These are phyloP conservation scores for Metschnikowia kofuensis DNA, from an alignment of 805 yeast genomes.

Conservation along the genomic window DNA sequence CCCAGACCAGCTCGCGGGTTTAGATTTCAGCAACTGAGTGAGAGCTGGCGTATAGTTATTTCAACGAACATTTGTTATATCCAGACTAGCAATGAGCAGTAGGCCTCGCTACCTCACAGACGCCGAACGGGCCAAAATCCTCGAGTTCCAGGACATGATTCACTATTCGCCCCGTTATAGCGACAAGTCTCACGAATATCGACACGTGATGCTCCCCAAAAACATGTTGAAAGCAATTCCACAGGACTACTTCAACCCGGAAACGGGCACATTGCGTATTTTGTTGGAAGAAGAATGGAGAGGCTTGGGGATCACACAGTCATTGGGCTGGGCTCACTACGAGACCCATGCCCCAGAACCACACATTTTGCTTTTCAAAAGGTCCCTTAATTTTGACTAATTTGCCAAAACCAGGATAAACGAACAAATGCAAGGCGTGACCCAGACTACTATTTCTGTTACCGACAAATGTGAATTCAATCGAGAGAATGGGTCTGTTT, in stretches of 20 bases:
- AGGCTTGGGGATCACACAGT: conserved; percentile 95
- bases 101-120: conserved; percentile 75
- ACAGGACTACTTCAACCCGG: conserved; percentile 87
- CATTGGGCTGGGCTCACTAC: conserved; percentile 96
- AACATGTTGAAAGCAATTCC: conserved; percentile 94
- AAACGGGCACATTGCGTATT: conserved; percentile 90
- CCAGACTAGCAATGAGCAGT: conserved; percentile 31
- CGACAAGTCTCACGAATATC: conserved; percentile 87
- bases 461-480: too few species aligned
- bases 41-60: neutral
- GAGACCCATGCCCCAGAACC: conserved; percentile 99
- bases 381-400: conserved; percentile 57
- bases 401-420: conserved; percentile 8
- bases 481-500: too few species aligned
- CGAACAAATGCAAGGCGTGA: neutral
- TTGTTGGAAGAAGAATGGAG: conserved; percentile 97
- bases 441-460: too few species aligned
- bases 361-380: conserved; percentile 80
- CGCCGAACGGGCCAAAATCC: conserved; percentile 78
- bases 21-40: neutral
- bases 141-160: conserved; percentile 89
- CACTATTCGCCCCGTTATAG: conserved; percentile 93
- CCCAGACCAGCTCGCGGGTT: neutral
- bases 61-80: neutral
- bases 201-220: conserved; percentile 97